These are phyloP conservation scores for Hypoxylon fragiforme DNA, from an alignment of 495 filamentous ascomycete genomes.

Conservation along the genomic window DNA sequence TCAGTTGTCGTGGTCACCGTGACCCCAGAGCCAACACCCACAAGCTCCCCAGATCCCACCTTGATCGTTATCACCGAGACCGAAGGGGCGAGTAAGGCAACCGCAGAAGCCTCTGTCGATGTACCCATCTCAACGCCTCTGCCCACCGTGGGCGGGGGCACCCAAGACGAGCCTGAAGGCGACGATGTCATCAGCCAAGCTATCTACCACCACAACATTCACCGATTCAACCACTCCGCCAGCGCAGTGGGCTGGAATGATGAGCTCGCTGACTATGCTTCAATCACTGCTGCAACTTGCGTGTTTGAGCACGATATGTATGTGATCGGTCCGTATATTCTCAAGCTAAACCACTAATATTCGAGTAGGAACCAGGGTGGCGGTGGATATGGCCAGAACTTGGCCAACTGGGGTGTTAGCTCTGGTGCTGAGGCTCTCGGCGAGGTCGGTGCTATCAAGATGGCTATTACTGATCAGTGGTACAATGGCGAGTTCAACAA, in stretches of 20 bases:
- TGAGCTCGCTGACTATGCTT: conserved; percentile 64
- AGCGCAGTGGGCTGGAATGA: conserved; percentile 64
- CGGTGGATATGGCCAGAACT: conserved; percentile 83
- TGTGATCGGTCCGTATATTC: conserved; percentile 39
- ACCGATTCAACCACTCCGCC: conserved; percentile 82
- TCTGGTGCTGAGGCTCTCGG: conserved; percentile 34
- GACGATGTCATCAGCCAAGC: conserved; percentile 51
- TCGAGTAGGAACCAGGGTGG: conserved; percentile 51
- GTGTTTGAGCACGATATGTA: conserved; percentile 77
- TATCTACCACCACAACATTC: conserved; percentile 79
- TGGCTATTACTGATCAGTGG: conserved; percentile 74
- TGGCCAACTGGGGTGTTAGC: conserved; percentile 55
- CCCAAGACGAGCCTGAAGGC: conserved; percentile 20
- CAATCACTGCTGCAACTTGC: conserved; percentile 55
- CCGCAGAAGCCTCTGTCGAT: background rate
- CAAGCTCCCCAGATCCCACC: no score
- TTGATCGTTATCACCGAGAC: background rate
- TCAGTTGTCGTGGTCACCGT: conserved; percentile 26
- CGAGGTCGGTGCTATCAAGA: conserved; percentile 54
- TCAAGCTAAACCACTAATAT: conserved; percentile 30
- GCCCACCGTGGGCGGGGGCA: no score
- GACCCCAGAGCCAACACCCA: conserved; percentile 29
- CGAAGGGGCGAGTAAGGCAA: background rate
- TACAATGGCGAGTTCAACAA: conserved; percentile 74
- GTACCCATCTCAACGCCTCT: background rate